Evolutionary conservation across 2,329 filamentous ascomycete species (phyloP).

Genomic region (Biscogniauxia mediterranea): DNA sequence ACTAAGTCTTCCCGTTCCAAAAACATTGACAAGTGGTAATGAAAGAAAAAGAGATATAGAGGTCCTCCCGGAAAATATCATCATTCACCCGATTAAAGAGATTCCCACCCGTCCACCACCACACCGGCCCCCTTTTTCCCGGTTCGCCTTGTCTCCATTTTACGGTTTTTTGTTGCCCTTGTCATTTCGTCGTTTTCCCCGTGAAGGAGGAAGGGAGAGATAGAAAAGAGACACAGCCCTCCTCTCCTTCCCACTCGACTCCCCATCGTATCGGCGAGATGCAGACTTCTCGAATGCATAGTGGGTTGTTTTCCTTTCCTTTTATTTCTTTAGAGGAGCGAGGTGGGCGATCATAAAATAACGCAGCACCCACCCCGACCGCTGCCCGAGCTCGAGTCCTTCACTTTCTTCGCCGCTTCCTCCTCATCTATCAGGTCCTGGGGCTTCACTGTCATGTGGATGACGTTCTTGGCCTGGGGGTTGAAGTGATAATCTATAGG

Average conservation of each 20-base stretch:
- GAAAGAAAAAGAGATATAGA: too few relatives aligned
- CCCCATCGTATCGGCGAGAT: neutral
- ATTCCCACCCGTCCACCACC: too few relatives aligned
- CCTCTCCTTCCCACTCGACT: neutral
- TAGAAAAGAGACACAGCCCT: neutral
- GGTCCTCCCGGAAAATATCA: too few relatives aligned
- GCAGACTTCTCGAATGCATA: neutral
- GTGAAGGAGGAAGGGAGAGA: neutral
- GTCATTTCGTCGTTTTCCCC: neutral
- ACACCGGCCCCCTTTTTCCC: too few relatives aligned
- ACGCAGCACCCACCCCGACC: conserved; percentile 34
- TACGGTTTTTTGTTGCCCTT: neutral
- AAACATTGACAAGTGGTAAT: too few relatives aligned
- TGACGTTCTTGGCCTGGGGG: conserved; percentile 61
- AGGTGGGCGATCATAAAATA: conserved; percentile 30
- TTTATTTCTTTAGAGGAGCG: neutral
- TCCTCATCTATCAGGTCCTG: conserved; percentile 71
- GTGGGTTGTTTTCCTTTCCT: neutral
- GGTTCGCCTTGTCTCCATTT: neutral
- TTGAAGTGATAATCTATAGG: conserved; percentile 64
- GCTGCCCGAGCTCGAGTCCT: conserved; percentile 35
- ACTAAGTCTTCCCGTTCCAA: too few relatives aligned
- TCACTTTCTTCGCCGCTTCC: conserved; percentile 60
- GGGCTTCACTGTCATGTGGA: conserved; percentile 77
- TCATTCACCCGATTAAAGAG: too few relatives aligned